Evolutionary conservation across 257 asterid species (phyloP), one percentile per base, ranked within the genome.

Genomic region (Lithospermum erythrorhizon): DNA sequence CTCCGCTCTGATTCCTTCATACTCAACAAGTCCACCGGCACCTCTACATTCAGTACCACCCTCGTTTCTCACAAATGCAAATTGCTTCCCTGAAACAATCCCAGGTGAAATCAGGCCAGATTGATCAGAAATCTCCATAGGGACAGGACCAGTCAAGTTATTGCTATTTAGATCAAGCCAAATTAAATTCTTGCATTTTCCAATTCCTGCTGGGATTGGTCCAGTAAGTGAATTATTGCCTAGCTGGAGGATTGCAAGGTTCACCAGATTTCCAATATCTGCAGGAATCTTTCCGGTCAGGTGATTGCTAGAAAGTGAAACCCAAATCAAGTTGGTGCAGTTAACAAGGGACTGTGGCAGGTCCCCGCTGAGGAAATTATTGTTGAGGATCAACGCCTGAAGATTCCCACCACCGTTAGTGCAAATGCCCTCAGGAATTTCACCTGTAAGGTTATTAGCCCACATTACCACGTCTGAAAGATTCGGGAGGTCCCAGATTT

Each of bases 121-220:
- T 57, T 82, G 87, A 20, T 78, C 73, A 16, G 93, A 84, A 2
- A 87, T 76, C 78, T 83, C 93, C 9, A 21, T 10, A 0, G 95
- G 98, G 58, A 90, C 49, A 1, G 76, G 29, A 2, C 98, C 95
- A 0, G 80, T 72, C 63, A 90, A 65, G 63, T 79, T 82, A 63
- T 90, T 90, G 83, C 98, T 90, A 67, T 90, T 90, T 74, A 90
- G 75, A 69, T 90, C 98, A 0, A 90, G 78, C 98, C 98, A 90
- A 66, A 90, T 87, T 58, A 90, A 68, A 78, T 81, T 86, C 64
- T 61, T 57, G 69, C 98, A 90, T 0, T 58, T 61, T 9, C 96
- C 96, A 6, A 90, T 74, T 16, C 84, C 82, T 0, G 63, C 30
- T 7, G 95, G 96, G 41, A 90, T 76, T 3, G 68, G 35, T 49